Conservation (phyloP, 306 rosid genomes). For the Trifolium pratense region DNA sequence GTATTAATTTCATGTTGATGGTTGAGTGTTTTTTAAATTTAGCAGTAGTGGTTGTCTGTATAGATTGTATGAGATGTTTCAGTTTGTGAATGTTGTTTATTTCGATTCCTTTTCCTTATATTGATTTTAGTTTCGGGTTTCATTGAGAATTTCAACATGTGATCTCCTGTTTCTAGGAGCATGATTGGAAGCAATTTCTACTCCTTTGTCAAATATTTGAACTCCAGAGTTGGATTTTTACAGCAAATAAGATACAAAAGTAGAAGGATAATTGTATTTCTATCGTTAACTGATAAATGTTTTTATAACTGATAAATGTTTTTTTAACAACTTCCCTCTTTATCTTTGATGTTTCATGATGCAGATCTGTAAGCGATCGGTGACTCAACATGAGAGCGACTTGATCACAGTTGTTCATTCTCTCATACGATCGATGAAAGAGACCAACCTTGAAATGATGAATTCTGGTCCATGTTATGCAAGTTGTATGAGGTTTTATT, state of each 20-base stretch:
- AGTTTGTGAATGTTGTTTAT: background rate
- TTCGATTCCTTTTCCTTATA: background rate
- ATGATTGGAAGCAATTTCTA: conserved; percentile 1
- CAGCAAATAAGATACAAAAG: background rate
- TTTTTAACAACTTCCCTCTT: conserved; percentile 27
- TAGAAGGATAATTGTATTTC: conserved; percentile 7
- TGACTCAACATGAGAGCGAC: conserved; percentile 71
- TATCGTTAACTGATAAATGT: conserved; percentile 5
- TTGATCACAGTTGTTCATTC: conserved; percentile 76
- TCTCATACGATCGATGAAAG: conserved; percentile 66
- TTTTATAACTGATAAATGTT: background rate
- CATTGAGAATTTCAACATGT: conserved; percentile 2
- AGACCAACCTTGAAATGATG: conserved; percentile 54
- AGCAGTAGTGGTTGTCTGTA: background rate
- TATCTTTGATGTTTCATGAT: conserved; percentile 26
- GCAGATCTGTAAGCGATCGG: conserved; percentile 72
- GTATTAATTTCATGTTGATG: background rate
- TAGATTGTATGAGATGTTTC: background rate
- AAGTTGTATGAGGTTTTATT: conserved; percentile 80
- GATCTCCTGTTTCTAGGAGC: conserved; percentile 13
- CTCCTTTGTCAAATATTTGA: conserved; percentile 17
- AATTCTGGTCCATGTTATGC: conserved; percentile 78
- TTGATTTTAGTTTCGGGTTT: conserved; percentile 20
- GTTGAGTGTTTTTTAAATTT: background rate
- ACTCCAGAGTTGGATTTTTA: background rate